Percentiles rank a stretch among this genome's conserved stretches.
These are phyloP conservation scores for Lentinula sp. DNA, from an alignment of 768 basidiomycete species.

Conservation along the genomic window DNA sequence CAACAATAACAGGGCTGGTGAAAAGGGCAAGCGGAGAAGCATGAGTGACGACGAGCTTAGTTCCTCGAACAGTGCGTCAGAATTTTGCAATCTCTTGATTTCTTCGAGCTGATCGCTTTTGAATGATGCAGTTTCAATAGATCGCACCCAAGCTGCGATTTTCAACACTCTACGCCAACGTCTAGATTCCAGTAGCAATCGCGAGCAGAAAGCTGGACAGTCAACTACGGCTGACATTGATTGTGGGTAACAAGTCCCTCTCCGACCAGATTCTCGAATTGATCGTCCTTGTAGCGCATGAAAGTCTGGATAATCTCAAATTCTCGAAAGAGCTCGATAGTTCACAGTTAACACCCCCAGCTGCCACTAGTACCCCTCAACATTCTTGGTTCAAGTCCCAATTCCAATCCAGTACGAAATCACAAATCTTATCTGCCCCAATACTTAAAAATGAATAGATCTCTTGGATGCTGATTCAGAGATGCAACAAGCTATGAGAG, in stretches of 20 bases:
- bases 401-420: slow-evolving; percentile 49
- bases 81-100: neutral
- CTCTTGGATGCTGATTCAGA: slow-evolving; percentile 65
- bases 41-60: slow-evolving; percentile 67
- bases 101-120: neutral
- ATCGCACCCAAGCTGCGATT: slow-evolving; percentile 24
- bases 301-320: slow-evolving; percentile 32
- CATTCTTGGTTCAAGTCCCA: slow-evolving; percentile 43
- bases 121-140: slow-evolving; percentile 5
- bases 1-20: slow-evolving; percentile 30
- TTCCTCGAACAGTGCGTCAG: slow-evolving; percentile 40
- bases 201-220: slow-evolving; percentile 27
- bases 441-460: slow-evolving; percentile 32
- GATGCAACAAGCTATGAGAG: slow-evolving; percentile 61
- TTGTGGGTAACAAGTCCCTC: slow-evolving; percentile 22
- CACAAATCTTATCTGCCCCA: neutral
- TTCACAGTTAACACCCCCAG: slow-evolving; percentile 36
- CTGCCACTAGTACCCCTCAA: slow-evolving; percentile 50
- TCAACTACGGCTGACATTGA: slow-evolving; percentile 18
- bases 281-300: slow-evolving; percentile 13
- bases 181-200: slow-evolving; percentile 28
- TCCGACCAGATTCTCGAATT: slow-evolving; percentile 6
- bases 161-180: slow-evolving; percentile 33
- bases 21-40: slow-evolving; percentile 50
- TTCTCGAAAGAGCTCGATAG: slow-evolving; percentile 32